Evolutionary conservation across 495 filamentous ascomycete species (phyloP), one percentile per base, ranked within the genome.

Genomic region (Parathielavia appendiculata): DNA sequence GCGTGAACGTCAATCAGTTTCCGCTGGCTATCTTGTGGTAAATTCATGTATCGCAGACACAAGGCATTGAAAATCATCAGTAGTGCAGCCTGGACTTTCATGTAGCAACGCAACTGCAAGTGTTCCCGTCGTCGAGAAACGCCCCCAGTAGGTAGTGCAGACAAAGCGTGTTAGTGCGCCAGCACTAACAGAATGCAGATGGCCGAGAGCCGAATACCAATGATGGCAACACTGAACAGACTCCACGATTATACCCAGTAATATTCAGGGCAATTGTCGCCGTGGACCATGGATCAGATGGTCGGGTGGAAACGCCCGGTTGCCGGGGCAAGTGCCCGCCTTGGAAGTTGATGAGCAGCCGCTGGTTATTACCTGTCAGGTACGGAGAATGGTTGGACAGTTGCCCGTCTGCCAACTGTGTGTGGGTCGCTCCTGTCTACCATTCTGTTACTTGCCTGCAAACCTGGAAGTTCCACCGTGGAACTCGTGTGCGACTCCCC

Each of bases 391-490:
- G 26, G 3, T 6, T 46, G 12, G 20, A 19, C 44, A 17, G 19
- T 32, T 36, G 48, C n/a, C 47, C 23, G 38, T 36, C 34, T 39
- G 23, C 46, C 22, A 49, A 14, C 43, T 35, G 14, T 36, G 9
- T 20, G 9, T 32, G 16, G 30, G 47, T 20, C 17, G 32, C 47
- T 16, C 43, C 17, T 17, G 43, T 46, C 22, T 26, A 7, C 22
- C 11, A 6, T 23, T n/a, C 9, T 48, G 20, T 51, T 17, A 20
- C 48, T 35, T 38, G 47, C 13, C 26, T 9, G 19, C 8, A n/a
- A 16, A 17, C n/a, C n/a, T 30, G 6, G 3, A 30, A 13, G 52
- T 54, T 45, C 40, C 52, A 54, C 52, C 48, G 48, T 51, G 48
- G 47, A 36, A 50, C 47, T 51, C 19, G 50, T 53, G 35, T 23